Evolutionary conservation across 306 rosid species (phyloP), one percentile per base, ranked within the genome.

Genomic region (Inga laurina): DNA sequence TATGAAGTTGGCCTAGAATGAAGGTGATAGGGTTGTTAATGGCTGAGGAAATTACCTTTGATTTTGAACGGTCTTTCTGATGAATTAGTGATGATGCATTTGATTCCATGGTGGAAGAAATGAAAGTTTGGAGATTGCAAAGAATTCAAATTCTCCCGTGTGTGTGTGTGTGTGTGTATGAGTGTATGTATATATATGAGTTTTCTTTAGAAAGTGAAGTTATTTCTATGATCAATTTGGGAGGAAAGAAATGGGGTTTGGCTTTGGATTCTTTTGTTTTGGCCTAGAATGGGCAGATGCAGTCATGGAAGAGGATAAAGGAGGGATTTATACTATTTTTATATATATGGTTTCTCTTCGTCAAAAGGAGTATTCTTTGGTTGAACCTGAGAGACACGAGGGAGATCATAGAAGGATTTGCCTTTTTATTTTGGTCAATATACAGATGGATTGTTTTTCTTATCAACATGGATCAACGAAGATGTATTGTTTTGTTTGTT

Each of bases 21-120:
- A 71, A 71, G 14, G 75, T 71, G 35, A 71, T 5, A 6, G 75
- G 75, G 54, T 71, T 71, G 75, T 71, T 71, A 1, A n/a, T n/a
- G 34, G 35, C 75, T 4, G 35, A 1, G 18, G 75, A 71, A 44
- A 71, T 12, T 10, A 71, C 8, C 52, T 9, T 71, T 10, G 52
- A 71, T 34, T 4, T 71, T 10, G 52, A 71, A 16, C 3, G 75
- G 35, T 64, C 13, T n/a, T 10, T 8, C 24, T n/a, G 16, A 21
- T 54, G 27, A 69, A 19, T 69, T 32, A 16, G 11, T 64, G 69
- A 62, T 62, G 68, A 8, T 24, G 39, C 30, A 19, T 30, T 30
- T 64, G 70, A 64, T 9, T 30, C 18, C 41, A 64, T 64, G 44
- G 39, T 62, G 5, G 16, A 61, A 9, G 16, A 34, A 61, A 24